Base-by-base conservation (phyloP, 1,139 yeast species). In the Blastobotrys apis region DNA sequence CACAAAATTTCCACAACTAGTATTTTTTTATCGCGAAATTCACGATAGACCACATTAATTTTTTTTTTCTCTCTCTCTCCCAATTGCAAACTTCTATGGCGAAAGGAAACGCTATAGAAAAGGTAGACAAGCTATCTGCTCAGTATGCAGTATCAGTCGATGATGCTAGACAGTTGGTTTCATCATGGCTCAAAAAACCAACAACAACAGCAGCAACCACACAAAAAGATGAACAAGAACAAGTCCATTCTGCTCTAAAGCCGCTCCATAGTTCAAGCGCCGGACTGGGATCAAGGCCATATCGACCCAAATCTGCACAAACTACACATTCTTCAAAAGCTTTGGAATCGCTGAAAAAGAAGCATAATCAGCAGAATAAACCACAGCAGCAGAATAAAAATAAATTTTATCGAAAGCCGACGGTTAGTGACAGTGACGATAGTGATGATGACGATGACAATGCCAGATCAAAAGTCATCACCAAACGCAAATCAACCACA, bases 71-170 rank as follows among this genome's bases (percentile, higher is more conserved):
- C n/a, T n/a, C n/a, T n/a, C n/a, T n/a, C n/a, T n/a, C n/a, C n/a
- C n/a, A n/a, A n/a, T n/a, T n/a, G n/a, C n/a, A n/a, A n/a, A n/a
- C n/a, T n/a, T n/a, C n/a, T n/a, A n/a, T n/a, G 52, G 53, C 37
- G 50, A 23, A 23, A 10, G 9, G 9, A 23, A 23, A 23, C 26
- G 10, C 26, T 6, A 23, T 45, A 39, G 53, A 53, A 26, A 54
- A 56, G 29, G 50, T 56, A 15, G 61, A 59, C 26, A 49, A 53
- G 38, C 48, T 60, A 32, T 49, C 57, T 17, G 62, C 64, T 5
- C 56, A 54, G 41, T 57, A 58, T 37, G 58, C 62, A 2, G 57
- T 59, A 19, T 57, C 64, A 4, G 48, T 60, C 12, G 49, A 51
- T 20, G 54, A 55, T 19, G 53, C 63, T 2, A 44, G 48, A 32